Base-by-base conservation (phyloP, 2,329 filamentous ascomycete species). In the Pestalotiopsis sp. region DNA sequence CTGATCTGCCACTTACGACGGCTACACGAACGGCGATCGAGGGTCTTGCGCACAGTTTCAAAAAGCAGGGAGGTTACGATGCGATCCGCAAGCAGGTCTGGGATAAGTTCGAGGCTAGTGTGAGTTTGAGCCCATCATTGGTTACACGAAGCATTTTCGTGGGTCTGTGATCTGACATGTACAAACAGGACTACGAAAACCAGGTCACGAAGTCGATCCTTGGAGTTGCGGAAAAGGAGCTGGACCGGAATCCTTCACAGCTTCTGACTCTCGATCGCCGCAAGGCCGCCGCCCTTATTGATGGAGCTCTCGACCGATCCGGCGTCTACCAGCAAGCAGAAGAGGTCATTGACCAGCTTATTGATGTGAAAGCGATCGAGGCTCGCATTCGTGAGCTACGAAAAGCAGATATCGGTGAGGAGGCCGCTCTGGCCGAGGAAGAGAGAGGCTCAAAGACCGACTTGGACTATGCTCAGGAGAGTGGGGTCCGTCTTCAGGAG, bases 31-130 rank as follows among this genome's bases (percentile, higher is more conserved):
- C 88, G 1, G 90, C 91, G 1, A 94, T 95, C 68, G 92, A 95
- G 74, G 87, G 86, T 17, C 86, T 95, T 25, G 88, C 92, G n/a
- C 91, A 93, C 76, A 91, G 88, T 12, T 95, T 95, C 83, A 95
- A 95, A 81, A 95, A 95, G 82, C 94, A 94, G 80, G 93, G 93
- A 70, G 92, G 92, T 68, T 96, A 95, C 76, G 93, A 96, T 80
- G 84, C 87, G 14, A 87, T 95, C 71, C 90, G 93, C 70, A 95
- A 94, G 77, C 87, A 92, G 74, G 86, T 93, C 12, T 94, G 92
- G 87, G 89, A 92, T 61, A 90, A 92, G 69, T 93, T 94, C 73
- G 89, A 91, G 75, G 86, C 88, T 38, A 91, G 89, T 73, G 92
- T 94, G 86, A 69, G 87, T 73, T 11, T 27, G 39, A 39, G 27